phyloP scores from a whole-genome alignment of 805 yeast genomes.

The Nakazawaea pomicola region DNA sequence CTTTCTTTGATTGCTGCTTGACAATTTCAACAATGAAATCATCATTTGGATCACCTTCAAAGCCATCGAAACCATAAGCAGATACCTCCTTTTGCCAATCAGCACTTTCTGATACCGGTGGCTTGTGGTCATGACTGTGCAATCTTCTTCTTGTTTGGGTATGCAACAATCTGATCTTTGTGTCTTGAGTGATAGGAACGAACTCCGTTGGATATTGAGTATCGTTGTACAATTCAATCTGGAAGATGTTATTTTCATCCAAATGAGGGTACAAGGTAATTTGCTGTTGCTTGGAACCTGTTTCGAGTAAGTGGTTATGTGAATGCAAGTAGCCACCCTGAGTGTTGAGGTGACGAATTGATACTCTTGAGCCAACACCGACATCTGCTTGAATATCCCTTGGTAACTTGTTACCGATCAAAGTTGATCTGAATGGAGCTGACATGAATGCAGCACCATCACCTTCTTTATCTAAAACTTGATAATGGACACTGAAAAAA shows the following conservation, averaged over 20 bases:
- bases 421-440: constrained; percentile 63
- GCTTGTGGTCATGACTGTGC: constrained; percentile 80
- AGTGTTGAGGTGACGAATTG: constrained; percentile 65
- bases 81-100: constrained; percentile 87
- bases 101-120: constrained; percentile 61
- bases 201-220: constrained; percentile 53
- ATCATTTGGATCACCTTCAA: constrained; percentile 80
- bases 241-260: constrained; percentile 72
- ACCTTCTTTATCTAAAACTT: constrained; percentile 52
- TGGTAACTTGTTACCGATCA: constrained; percentile 60
- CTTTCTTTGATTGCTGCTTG: constrained; percentile 41
- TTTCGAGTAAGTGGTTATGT: constrained; percentile 64
- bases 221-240: constrained; percentile 60
- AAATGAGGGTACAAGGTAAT: constrained; percentile 74
- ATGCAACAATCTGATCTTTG: constrained; percentile 67
- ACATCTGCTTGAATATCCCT: constrained; percentile 55
- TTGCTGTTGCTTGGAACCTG: constrained; percentile 84
- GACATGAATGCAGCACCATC: constrained; percentile 71
- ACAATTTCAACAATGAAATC: constrained; percentile 76
- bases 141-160: constrained; percentile 55
- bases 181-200: constrained; percentile 60
- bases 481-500: constrained; percentile 63
- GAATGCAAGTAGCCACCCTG: constrained; percentile 81
- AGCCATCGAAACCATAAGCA: constrained; percentile 71
- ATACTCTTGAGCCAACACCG: constrained; percentile 64